phyloP scores from a whole-genome alignment of 2,329 filamentous ascomycete species.

The Cadophora sp. region DNA sequence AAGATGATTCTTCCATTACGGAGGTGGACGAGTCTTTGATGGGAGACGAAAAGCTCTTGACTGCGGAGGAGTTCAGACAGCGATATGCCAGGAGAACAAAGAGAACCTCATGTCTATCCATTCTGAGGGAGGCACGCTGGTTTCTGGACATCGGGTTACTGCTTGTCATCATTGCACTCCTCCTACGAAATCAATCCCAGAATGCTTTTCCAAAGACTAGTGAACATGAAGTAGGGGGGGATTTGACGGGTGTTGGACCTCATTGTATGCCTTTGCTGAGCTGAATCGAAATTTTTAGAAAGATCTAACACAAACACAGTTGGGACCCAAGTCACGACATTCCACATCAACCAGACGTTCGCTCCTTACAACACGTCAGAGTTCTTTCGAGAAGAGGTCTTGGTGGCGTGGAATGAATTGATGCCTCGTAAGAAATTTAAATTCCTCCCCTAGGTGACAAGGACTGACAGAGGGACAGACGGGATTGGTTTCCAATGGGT shows the following conservation, averaged over 20 bases:
- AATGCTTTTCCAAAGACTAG: constrained; percentile 31
- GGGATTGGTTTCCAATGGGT: constrained; percentile 49
- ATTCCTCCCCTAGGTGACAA: background rate
- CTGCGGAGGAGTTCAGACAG: constrained; percentile 39
- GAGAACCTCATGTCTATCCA: constrained; percentile 34
- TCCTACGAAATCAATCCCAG: constrained; percentile 45
- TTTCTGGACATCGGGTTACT: constrained; percentile 49
- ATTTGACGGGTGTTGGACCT: constrained; percentile 48
- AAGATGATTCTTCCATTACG: constrained; percentile 47
- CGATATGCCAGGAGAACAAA: constrained; percentile 34
- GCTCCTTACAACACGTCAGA: constrained; percentile 48
- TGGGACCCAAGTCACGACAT: constrained; percentile 47
- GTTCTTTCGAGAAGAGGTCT: constrained; percentile 48
- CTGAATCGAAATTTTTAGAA: no score
- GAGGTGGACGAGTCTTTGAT: constrained; percentile 52
- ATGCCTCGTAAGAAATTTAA: constrained; percentile 46
- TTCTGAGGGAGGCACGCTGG: constrained; percentile 47
- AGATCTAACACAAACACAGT: constrained; percentile 38
- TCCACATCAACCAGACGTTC: constrained; percentile 48
- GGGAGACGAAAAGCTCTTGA: constrained; percentile 48
- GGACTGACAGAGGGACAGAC: constrained; percentile 26
- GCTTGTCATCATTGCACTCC: constrained; percentile 47
- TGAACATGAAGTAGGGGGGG: constrained; percentile 46
- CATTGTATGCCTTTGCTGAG: constrained; percentile 40
- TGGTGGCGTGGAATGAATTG: constrained; percentile 49